A percentile compares a stretch with the other conserved stretches of the same genome.
Conservation (phyloP, 768 basidiomycete genomes). For the Auricularia heimuer region DNA sequence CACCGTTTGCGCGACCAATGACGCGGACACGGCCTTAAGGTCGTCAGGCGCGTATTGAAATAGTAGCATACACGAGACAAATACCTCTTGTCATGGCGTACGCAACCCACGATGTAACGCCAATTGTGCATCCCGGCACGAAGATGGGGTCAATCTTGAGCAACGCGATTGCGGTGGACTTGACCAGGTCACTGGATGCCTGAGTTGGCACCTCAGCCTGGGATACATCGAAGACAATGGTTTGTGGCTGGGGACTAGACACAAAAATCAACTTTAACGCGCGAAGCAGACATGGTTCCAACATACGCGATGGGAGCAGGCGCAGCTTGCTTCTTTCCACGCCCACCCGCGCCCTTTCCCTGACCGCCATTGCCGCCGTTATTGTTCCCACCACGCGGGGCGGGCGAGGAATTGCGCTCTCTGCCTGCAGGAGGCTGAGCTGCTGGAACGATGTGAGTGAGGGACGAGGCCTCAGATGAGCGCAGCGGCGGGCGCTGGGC, state of each 20-base stretch:
- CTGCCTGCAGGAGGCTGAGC: conserved; percentile 2
- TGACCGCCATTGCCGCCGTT: conserved; percentile 18
- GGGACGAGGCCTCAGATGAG: background rate
- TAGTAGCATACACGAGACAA: background rate
- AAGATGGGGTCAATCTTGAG: conserved; percentile 80
- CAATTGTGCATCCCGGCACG: conserved; percentile 78
- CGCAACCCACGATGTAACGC: conserved; percentile 86
- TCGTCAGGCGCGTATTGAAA: background rate
- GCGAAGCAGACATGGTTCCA: conserved; percentile 12
- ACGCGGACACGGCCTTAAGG: conserved; percentile 67
- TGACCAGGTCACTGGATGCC: conserved; percentile 65
- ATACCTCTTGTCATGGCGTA: conserved; percentile 83
- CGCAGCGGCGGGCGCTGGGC: background rate
- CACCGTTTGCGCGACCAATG: conserved; percentile 80
- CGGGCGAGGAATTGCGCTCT: background rate
- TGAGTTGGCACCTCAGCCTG: conserved; percentile 65
- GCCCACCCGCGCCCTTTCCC: conserved; percentile 28
- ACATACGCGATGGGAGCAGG: conserved; percentile 33
- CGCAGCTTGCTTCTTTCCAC: conserved; percentile 21
- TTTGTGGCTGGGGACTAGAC: conserved; percentile 51
- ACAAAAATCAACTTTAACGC: background rate
- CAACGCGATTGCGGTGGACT: conserved; percentile 83
- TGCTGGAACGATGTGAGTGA: background rate
- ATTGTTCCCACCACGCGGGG: background rate
- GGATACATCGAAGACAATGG: conserved; percentile 66